Evolutionary conservation across 345 rosid species (phyloP), one percentile per base, ranked within the genome.

Genomic region (Orychophragmus violaceus): DNA sequence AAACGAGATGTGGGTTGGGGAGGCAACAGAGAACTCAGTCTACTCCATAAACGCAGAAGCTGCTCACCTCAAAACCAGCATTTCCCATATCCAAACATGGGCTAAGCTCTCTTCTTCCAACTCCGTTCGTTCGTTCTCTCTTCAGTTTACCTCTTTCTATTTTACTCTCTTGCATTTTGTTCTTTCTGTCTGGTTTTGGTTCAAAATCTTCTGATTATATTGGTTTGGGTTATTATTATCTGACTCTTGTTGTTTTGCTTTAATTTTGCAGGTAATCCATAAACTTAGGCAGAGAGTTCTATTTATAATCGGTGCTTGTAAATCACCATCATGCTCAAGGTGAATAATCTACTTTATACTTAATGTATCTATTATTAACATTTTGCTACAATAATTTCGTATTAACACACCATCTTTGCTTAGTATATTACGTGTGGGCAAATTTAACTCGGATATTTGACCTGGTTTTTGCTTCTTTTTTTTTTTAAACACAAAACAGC

Each of bases 1-100:
- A 52, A 87, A 91, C 82, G 74, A 81, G 44, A 72, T 87, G 41
- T 90, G 97, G 93, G 86, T 89, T 3, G 84, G 96, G 14, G 96
- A 94, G 54, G 88, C 93, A 50, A 88, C 91, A 50, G 96, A 88
- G 66, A 91, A 94, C 72, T 87, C 96, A 50, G 74, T 66, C 27
- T 85, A 90, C 62, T 77, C 70, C 55, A 51, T 82, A 30, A 81
- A 66, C 69, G 83, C 84, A 12, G 82, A 78, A 74, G 61, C 74
- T 51, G 71, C 80, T 37, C 96, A 88, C 80, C 91, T 94, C 12
- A 85, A 66, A 85, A 77, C 30, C 71, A 85, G 80, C 37, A 82
- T 82, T 52, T 64, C 75, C 29, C 68, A 84, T 41, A 53, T 76
- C 63, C 81, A 82, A 70, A 69, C 57, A 66, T 88, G 97, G 99